Evolutionary conservation across 805 yeast genomes (phyloP), one percentile per base, ranked within the genome.

Genomic region (Naumovozyma castellii): DNA sequence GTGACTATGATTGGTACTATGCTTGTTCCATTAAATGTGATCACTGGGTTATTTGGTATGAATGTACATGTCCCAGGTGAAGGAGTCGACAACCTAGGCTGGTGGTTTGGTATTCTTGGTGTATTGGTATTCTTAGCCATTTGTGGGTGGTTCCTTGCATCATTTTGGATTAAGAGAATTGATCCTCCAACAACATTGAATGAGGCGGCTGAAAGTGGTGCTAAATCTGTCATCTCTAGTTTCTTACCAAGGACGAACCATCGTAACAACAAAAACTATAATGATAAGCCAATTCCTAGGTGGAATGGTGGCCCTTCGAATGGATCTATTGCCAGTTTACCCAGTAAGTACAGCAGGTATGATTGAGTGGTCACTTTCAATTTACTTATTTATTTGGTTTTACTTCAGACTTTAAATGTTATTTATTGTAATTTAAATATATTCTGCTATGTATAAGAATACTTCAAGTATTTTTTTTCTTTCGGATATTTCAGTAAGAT

Each of bases 1-100:
- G 95, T 88, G 18, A 88, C 98, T 0, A 53, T 90, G 43, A 67
- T 90, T 28, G 97, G 97, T 72, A 87, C 97, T 0, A 70, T 90
- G 53, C 67, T 90, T 22, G 82, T 90, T 46, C 97, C 97, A 13
- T 71, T 90, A 69, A 90, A 90, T 59, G 67, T 90, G 42, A 72
- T 90, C 34, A 86, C 97, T 2, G 95, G 97, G 59, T 56, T 88
- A 46, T 90, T 90, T 63, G 97, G 97, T 54, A 90, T 90, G 98
- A 90, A 90, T 61, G 97, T 90, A 15, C 62, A 51, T 10, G 83
- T 90, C 20, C 97, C 97, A 0, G 96, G 96, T 20, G 63, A 72
- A 43, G 65, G 50, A 12, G 45, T 18, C 4, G 34, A 40, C 5
- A 65, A 62, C 34, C 60, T 71, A 31, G 73, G 67, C 2, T 82